phyloP scores from a whole-genome alignment of 805 yeast genomes.

The Suhomyces emberorum region DNA sequence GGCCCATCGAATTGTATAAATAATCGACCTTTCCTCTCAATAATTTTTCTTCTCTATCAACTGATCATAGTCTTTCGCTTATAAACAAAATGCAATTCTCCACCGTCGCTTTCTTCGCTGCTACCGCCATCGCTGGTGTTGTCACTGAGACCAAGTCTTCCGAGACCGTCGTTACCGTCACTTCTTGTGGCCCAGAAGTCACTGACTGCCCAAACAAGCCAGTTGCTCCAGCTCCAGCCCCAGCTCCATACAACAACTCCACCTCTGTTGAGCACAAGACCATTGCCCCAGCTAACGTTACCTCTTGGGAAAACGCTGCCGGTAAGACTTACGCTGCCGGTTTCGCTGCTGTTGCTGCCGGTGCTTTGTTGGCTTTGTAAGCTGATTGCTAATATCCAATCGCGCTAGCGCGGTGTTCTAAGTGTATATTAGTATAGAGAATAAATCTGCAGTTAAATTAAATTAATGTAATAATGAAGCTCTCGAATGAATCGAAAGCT shows the following conservation, averaged over 20 bases:
- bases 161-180: slow-evolving; percentile 45
- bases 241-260: slow-evolving; percentile 30
- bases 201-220: slow-evolving; percentile 46
- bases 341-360: slow-evolving; percentile 47
- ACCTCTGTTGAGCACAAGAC: slow-evolving; percentile 29
- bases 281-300: slow-evolving; percentile 42
- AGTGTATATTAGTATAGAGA: slow-evolving; percentile 8
- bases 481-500: slow-evolving; percentile 47
- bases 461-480: slow-evolving; percentile 9
- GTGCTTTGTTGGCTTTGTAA: slow-evolving; percentile 40
- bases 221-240: slow-evolving; percentile 22
- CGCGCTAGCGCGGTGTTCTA: neutral
- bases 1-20: neutral
- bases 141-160: slow-evolving; percentile 32
- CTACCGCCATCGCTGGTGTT: slow-evolving; percentile 32
- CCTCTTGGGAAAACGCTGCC: slow-evolving; percentile 39
- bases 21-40: neutral
- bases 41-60: slow-evolving; percentile 7
- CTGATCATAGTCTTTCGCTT: slow-evolving; percentile 13
- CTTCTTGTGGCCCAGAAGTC: slow-evolving; percentile 43
- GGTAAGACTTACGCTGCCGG: slow-evolving; percentile 39
- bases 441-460: slow-evolving; percentile 1
- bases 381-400: slow-evolving; percentile 6
- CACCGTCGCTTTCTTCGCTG: slow-evolving; percentile 34
- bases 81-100: slow-evolving; percentile 40